Conservation (phyloP, 1,139 yeast species). For the Scheffersomyces segobiensis region DNA sequence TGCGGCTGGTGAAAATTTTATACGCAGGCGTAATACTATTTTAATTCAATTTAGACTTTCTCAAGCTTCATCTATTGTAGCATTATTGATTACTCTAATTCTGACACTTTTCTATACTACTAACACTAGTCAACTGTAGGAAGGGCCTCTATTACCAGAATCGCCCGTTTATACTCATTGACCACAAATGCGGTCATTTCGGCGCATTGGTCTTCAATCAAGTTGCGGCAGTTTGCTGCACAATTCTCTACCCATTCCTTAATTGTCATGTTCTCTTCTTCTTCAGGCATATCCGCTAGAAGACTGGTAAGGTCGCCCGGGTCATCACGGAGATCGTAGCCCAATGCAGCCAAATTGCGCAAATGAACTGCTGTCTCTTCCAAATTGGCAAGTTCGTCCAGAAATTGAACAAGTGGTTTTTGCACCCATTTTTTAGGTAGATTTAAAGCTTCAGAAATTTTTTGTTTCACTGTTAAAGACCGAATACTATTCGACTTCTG, state of each 20-base stretch:
- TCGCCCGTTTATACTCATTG: conserved; percentile 44
- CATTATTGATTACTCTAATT: neutral
- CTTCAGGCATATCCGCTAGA: conserved; percentile 67
- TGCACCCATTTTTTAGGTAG: conserved; percentile 13
- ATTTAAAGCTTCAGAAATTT: conserved; percentile 4
- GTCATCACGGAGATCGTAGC: conserved; percentile 51
- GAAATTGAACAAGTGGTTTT: conserved; percentile 16
- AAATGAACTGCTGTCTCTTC: conserved; percentile 39
- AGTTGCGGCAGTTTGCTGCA: conserved; percentile 40
- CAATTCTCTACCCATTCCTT: conserved; percentile 65
- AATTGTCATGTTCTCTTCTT: conserved; percentile 68
- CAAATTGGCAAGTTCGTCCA: conserved; percentile 38
- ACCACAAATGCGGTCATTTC: conserved; percentile 46
- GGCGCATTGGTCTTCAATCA: conserved; percentile 44
- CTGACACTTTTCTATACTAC: neutral
- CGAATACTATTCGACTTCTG: conserved; percentile 7
- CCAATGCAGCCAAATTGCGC: conserved; percentile 21
- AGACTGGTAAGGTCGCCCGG: conserved; percentile 61
- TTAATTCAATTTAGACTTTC: no score
- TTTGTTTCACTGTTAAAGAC: neutral
- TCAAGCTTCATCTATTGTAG: no score
- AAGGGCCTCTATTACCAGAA: conserved; percentile 24
- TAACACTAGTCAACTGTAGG: conserved; percentile 22
- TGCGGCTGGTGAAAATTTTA: neutral
- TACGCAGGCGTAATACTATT: neutral